A percentile compares a stretch with the other conserved stretches of the same genome.
phyloP scores from a whole-genome alignment of 306 rosid genomes.

The Cicer bijugum region DNA sequence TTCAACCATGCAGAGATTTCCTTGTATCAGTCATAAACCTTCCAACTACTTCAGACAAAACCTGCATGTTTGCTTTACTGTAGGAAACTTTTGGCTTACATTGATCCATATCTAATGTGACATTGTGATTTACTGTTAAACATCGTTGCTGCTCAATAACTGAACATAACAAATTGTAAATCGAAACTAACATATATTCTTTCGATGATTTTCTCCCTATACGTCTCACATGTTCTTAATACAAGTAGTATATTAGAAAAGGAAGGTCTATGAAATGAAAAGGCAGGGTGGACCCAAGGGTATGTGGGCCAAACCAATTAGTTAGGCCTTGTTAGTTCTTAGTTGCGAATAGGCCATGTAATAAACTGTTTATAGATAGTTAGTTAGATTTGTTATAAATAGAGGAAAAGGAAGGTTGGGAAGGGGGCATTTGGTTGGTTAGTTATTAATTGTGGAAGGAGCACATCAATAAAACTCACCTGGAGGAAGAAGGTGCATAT shows the following conservation, averaged over 20 bases:
- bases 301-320: constrained; percentile 7
- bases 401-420: neutral
- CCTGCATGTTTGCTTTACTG: neutral
- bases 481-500: constrained; percentile 45
- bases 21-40: neutral
- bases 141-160: no score
- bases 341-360: constrained; percentile 3
- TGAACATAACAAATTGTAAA: no score
- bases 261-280: neutral
- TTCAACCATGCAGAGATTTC: constrained; percentile 1
- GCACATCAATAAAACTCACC: constrained; percentile 49
- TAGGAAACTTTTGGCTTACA: neutral
- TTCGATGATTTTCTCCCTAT: no score
- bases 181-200: no score
- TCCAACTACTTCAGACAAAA: constrained; percentile 29
- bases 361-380: constrained; percentile 1
- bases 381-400: neutral
- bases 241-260: neutral
- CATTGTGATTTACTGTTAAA: no score
- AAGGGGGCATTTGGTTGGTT: constrained; percentile 22
- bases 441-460: constrained; percentile 17
- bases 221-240: no score
- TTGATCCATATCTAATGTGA: no score
- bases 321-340: neutral
- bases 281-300: neutral